phyloP scores from a whole-genome alignment of 306 rosid species.

The Trifolium dubium region DNA sequence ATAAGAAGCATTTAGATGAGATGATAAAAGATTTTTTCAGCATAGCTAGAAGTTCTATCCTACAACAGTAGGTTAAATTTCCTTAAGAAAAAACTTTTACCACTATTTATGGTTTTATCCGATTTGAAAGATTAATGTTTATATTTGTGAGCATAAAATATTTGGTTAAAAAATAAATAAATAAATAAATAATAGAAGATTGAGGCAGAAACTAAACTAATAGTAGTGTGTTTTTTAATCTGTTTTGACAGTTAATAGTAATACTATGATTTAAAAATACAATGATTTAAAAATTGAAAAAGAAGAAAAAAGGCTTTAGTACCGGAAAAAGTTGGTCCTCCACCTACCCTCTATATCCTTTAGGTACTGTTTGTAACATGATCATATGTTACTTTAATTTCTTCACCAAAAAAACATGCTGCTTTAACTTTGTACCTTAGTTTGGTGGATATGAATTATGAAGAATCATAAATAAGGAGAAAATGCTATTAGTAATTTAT shows the following conservation, averaged over 20 bases:
- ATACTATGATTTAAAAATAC: slow-evolving; percentile 29
- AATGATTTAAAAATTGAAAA: slow-evolving; percentile 28
- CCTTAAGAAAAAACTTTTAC: too few species aligned
- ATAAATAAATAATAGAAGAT: too few species aligned
- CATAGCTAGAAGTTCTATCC: too few species aligned
- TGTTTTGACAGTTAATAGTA: slow-evolving; percentile 59
- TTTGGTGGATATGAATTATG: slow-evolving; percentile 1
- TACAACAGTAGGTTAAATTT: too few species aligned
- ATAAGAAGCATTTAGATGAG: too few species aligned
- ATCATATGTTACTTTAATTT: slow-evolving; percentile 35
- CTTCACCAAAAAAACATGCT: slow-evolving; percentile 7
- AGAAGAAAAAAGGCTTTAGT: slow-evolving; percentile 18
- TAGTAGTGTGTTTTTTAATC: slow-evolving; percentile 45
- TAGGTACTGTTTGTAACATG: slow-evolving; percentile 50
- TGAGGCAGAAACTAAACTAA: slow-evolving; percentile 44
- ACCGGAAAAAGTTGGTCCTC: slow-evolving; percentile 34
- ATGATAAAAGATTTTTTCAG: too few species aligned
- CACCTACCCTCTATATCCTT: slow-evolving; percentile 32
- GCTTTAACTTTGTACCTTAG: slow-evolving; percentile 31
- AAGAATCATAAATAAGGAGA: neutral
- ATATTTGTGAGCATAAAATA: too few species aligned
- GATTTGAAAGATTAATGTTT: too few species aligned
- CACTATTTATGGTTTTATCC: too few species aligned
- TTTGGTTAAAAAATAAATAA: too few species aligned
- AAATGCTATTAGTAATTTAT: neutral